Evolutionary conservation across 176 grass and related monocot genomes (phyloP).

Genomic region (Juncus inflexus): DNA sequence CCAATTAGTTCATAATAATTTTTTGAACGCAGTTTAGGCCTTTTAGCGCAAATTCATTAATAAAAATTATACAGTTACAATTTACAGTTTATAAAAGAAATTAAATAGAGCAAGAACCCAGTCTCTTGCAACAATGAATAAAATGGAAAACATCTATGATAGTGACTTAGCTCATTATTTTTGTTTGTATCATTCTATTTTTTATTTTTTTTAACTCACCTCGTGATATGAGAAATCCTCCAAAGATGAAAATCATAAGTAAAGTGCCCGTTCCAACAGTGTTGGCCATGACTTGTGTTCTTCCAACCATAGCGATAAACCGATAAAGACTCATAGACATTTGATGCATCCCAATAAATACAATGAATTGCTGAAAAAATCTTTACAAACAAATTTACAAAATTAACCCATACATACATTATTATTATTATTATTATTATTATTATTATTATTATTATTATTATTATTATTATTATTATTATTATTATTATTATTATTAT

Average conservation of each 20-base stretch:
- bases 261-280: conserved; percentile 55
- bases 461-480: no score
- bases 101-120: no score
- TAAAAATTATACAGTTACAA: no score
- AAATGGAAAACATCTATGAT: no score
- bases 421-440: conserved; percentile 1
- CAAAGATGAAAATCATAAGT: conserved; percentile 61
- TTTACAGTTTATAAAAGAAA: no score
- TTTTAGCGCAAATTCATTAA: no score
- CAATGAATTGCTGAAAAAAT: conserved; percentile 73
- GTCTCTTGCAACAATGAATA: no score
- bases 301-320: conserved; percentile 67
- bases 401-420: neutral
- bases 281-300: conserved; percentile 89
- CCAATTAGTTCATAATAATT: neutral
- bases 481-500: no score
- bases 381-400: conserved; percentile 30
- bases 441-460: neutral
- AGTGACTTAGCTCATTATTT: no score
- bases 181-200: no score
- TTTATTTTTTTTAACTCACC: conserved; percentile 31
- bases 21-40: no score
- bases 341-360: conserved; percentile 80
- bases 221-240: conserved; percentile 86
- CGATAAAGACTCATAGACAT: conserved; percentile 84